Evolutionary conservation across 2,329 filamentous ascomycete species (phyloP).

Genomic region (Mycogone perniciosa): DNA sequence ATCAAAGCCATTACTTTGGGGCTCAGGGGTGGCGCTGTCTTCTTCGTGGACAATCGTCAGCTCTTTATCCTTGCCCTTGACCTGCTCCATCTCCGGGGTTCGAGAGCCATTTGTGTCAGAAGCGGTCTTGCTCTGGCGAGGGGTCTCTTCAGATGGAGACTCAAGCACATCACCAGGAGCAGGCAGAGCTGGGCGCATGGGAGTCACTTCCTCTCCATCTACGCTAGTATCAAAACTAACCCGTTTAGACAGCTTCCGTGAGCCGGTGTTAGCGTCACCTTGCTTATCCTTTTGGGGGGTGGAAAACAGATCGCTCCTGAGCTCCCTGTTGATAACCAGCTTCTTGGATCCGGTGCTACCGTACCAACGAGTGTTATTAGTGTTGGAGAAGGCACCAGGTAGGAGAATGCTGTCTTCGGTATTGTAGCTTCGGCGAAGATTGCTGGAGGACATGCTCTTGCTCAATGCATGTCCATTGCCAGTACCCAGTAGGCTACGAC

Average conservation of each 20-base stretch:
- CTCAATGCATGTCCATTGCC: conserved; percentile 65
- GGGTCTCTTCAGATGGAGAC: conserved; percentile 30
- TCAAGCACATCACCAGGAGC: conserved; percentile 26
- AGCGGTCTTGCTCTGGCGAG: conserved; percentile 49
- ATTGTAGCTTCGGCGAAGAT: conserved; percentile 73
- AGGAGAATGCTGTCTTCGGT: conserved; percentile 80
- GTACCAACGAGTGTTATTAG: conserved; percentile 56
- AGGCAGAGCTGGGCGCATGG: conserved; percentile 29
- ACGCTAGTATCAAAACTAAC: conserved; percentile 81
- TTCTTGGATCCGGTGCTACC: conserved; percentile 74
- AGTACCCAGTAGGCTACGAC: conserved; percentile 59
- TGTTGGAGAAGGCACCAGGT: conserved; percentile 76
- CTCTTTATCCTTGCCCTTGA: conserved; percentile 70
- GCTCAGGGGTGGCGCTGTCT: conserved; percentile 32
- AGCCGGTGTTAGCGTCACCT: conserved; percentile 34
- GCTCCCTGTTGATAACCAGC: conserved; percentile 81
- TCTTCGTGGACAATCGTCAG: conserved; percentile 75
- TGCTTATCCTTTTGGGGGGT: conserved; percentile 51
- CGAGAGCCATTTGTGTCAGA: conserved; percentile 26
- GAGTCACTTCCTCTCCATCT: conserved; percentile 29
- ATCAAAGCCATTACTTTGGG: conserved; percentile 26
- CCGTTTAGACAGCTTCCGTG: conserved; percentile 64
- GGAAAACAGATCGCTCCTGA: conserved; percentile 67
- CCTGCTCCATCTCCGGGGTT: conserved; percentile 62
- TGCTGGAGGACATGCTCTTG: conserved; percentile 87